Percentiles rank a stretch among this genome's conserved stretches.
These are phyloP conservation scores for Salvia sclarea DNA, from an alignment of 305 asterid species.

Conservation along the genomic window DNA sequence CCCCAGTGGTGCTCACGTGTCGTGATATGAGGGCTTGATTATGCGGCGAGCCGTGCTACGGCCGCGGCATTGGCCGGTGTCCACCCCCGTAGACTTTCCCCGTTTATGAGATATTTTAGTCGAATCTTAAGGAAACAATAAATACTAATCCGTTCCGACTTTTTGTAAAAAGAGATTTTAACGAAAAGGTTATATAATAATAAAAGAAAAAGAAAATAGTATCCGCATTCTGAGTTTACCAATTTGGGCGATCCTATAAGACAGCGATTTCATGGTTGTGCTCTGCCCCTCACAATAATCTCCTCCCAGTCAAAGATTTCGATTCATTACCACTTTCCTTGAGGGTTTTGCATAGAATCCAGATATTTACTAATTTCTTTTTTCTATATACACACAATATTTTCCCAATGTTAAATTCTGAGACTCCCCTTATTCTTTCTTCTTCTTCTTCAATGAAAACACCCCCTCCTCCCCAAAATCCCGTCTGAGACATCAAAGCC, in stretches of 20 bases:
- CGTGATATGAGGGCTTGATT: background rate
- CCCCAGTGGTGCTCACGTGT: constrained; percentile 38
- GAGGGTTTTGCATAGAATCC: constrained; percentile 5
- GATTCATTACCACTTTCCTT: background rate
- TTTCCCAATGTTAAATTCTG: constrained; percentile 21
- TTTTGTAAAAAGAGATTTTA: background rate
- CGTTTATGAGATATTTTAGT: constrained; percentile 27
- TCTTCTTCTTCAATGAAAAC: background rate
- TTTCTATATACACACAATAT: constrained; percentile 26
- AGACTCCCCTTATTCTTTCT: background rate
- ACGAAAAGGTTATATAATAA: background rate
- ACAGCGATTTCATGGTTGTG: constrained; percentile 44
- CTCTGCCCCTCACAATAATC: background rate
- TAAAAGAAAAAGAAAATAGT: constrained; percentile 19
- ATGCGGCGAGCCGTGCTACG: constrained; percentile 55
- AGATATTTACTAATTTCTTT: constrained; percentile 22
- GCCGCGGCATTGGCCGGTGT: constrained; percentile 36
- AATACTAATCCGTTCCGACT: background rate
- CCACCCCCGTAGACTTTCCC: background rate
- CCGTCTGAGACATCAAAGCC: constrained; percentile 20
- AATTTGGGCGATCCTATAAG: constrained; percentile 59
- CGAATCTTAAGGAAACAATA: constrained; percentile 19
- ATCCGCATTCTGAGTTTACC: background rate
- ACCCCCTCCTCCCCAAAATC: background rate
- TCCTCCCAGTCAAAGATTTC: constrained; percentile 6